Evolutionary conservation across 257 asterid genomes (phyloP).

Genomic region (Salvia splendens): DNA sequence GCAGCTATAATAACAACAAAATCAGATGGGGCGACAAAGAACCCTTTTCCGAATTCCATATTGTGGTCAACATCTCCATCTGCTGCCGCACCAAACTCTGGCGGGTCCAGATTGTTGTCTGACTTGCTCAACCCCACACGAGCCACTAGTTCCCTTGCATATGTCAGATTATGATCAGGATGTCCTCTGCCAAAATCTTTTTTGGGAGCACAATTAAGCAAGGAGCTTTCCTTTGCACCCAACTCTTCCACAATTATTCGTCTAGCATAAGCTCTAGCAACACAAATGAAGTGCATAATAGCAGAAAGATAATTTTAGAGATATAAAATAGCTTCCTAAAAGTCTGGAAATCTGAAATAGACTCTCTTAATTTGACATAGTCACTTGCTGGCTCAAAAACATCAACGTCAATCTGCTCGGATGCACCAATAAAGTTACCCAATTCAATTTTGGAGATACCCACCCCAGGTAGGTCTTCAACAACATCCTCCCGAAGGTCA

Average conservation of each 20-base stretch:
- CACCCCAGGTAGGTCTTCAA: conserved; percentile 40
- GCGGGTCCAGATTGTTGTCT: conserved; percentile 66
- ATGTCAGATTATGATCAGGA: conserved; percentile 98
- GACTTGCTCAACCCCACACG: conserved; percentile 91
- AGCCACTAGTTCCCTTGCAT: conserved; percentile 93
- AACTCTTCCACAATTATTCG: conserved; percentile 93
- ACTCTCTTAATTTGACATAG: conserved; percentile 92
- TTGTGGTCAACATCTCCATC: conserved; percentile 99
- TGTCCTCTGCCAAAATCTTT: conserved; percentile 99
- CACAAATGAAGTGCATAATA: conserved; percentile 98
- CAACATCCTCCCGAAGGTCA: no score
- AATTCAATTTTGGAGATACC: conserved; percentile 67
- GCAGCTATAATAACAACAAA: conserved; percentile 98
- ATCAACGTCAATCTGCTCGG: conserved; percentile 85
- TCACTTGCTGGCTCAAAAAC: conserved; percentile 91
- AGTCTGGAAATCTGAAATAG: conserved; percentile 87
- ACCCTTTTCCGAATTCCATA: conserved; percentile 97
- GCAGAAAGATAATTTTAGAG: conserved; percentile 86
- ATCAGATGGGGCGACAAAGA: conserved; percentile 97
- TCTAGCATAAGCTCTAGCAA: conserved; percentile 92
- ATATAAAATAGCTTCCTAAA: conserved; percentile 72
- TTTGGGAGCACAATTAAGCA: conserved; percentile 91
- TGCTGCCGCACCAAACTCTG: conserved; percentile 99
- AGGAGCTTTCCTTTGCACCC: conserved; percentile 82
- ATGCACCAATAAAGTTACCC: conserved; percentile 76